These are phyloP conservation scores for Neurospora sp. DNA, from an alignment of 495 filamentous ascomycete genomes.

Conservation along the genomic window DNA sequence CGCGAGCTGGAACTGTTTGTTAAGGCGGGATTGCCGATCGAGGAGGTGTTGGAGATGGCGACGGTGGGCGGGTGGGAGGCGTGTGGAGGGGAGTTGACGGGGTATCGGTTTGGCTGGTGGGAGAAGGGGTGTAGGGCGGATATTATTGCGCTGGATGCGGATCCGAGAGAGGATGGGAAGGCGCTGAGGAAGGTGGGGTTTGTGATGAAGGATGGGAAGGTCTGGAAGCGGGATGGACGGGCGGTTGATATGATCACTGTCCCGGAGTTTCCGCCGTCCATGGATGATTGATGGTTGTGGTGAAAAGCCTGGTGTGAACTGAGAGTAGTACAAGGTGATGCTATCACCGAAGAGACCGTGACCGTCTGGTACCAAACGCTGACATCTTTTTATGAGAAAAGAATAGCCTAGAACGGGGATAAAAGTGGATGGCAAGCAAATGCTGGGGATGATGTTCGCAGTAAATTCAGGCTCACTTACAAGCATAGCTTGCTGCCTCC, in stretches of 20 bases:
- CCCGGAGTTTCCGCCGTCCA: constrained; percentile 9
- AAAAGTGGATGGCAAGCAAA: neutral
- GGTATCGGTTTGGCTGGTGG: constrained; percentile 39
- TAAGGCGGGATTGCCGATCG: constrained; percentile 36
- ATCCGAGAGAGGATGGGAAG: constrained; percentile 23
- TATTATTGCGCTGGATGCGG: constrained; percentile 34
- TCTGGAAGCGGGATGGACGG: constrained; percentile 26
- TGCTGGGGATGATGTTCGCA: neutral
- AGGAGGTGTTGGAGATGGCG: constrained; percentile 33
- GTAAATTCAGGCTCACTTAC: neutral
- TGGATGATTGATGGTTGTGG: neutral
- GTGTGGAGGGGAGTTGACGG: constrained; percentile 39
- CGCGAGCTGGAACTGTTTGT: constrained; percentile 42
- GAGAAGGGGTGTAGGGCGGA: constrained; percentile 38
- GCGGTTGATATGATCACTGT: constrained; percentile 10
- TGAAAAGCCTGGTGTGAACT: neutral
- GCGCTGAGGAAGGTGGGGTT: constrained; percentile 38
- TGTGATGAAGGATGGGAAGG: constrained; percentile 42
- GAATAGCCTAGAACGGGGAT: neutral
- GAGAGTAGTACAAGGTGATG: neutral
- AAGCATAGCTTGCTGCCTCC: neutral
- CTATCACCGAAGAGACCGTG: neutral
- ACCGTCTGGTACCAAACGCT: neutral
- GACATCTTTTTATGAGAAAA: neutral
- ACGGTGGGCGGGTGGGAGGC: constrained; percentile 43